phyloP scores from a whole-genome alignment of 192 early-diverging fungal species.

The Coemansia sp. region DNA sequence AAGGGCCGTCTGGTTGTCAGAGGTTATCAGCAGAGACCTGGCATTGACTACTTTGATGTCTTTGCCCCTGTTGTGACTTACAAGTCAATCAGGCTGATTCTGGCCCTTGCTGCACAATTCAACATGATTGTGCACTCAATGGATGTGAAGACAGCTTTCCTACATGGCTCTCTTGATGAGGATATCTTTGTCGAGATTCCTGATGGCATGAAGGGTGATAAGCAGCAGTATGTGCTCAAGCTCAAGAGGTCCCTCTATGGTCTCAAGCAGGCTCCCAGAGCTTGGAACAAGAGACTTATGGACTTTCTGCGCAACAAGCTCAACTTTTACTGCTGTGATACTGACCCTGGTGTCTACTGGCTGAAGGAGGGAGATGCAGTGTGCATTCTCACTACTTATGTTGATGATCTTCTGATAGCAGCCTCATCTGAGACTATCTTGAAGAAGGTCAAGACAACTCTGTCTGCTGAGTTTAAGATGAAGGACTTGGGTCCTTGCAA shows the following conservation, averaged over 20 bases:
- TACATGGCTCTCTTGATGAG: slow-evolving; percentile 9
- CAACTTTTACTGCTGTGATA: background rate
- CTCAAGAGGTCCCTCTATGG: slow-evolving; percentile 1
- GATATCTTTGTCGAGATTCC: slow-evolving; percentile 4
- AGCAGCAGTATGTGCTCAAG: background rate
- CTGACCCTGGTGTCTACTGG: slow-evolving; percentile 1
- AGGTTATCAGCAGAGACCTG: slow-evolving; percentile 16
- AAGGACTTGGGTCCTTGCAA: background rate
- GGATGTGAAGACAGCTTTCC: slow-evolving; percentile 7
- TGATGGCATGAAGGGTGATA: background rate
- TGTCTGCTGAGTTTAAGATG: background rate
- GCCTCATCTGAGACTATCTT: background rate
- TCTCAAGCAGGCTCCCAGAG: slow-evolving; percentile 7
- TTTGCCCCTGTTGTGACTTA: slow-evolving; percentile 29
- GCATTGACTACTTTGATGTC: slow-evolving; percentile 21
- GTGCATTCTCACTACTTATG: slow-evolving; percentile 1
- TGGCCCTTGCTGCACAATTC: slow-evolving; percentile 13
- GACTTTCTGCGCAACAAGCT: background rate
- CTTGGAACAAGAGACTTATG: slow-evolving; percentile 1
- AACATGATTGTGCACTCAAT: slow-evolving; percentile 1
- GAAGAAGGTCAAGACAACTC: background rate
- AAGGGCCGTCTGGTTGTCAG: slow-evolving; percentile 23
- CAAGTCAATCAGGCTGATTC: slow-evolving; percentile 12
- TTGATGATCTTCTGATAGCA: slow-evolving; percentile 7
- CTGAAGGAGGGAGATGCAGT: background rate